Evolutionary conservation across 306 rosid genomes (phyloP).

Genomic region (Sicyos baderoa): DNA sequence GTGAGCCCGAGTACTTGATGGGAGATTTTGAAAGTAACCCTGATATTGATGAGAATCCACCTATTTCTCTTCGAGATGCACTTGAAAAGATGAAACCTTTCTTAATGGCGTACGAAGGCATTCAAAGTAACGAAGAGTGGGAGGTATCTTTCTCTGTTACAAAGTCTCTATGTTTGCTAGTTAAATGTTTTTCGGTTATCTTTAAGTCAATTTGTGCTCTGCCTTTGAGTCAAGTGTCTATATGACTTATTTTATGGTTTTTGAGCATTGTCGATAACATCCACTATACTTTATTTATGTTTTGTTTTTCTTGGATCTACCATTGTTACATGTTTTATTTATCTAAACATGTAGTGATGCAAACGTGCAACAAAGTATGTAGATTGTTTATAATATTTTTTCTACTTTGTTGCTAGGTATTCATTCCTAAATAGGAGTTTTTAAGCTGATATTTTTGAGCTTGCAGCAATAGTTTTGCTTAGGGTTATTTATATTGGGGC

Average conservation of each 20-base stretch:
- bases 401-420: neutral
- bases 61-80: conserved; percentile 69
- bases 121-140: conserved; percentile 89
- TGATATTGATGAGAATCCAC: conserved; percentile 79
- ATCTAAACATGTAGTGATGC: neutral
- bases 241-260: neutral
- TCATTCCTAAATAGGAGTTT: neutral
- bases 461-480: neutral
- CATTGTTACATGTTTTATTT: neutral
- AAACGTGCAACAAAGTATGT: neutral
- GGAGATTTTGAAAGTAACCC: conserved; percentile 79
- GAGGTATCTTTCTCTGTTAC: conserved; percentile 43
- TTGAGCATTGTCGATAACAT: neutral
- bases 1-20: conserved; percentile 75
- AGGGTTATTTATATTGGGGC: neutral
- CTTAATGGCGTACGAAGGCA: conserved; percentile 81
- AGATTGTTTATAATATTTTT: neutral
- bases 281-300: neutral
- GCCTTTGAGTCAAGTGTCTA: neutral
- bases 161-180: neutral
- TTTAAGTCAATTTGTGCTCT: neutral
- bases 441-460: neutral
- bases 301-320: neutral
- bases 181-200: neutral
- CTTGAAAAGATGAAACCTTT: conserved; percentile 92